Evolutionary conservation across 768 basidiomycete genomes (phyloP).

Genomic region (Tricholoma terreum): DNA sequence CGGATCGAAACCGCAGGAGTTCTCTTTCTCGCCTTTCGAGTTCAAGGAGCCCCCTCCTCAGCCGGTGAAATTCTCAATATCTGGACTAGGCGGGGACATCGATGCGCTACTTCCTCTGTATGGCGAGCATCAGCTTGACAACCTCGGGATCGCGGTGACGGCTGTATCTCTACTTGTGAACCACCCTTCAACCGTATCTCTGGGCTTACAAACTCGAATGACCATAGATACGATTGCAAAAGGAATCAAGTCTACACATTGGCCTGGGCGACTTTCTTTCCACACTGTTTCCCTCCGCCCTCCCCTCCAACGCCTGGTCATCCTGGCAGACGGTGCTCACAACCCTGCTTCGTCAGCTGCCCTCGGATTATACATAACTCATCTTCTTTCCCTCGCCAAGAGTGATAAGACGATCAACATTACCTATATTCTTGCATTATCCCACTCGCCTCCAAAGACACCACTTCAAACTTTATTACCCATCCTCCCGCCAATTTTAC

Average conservation of each 20-base stretch:
- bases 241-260: slow-evolving; percentile 61
- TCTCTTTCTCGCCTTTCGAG: slow-evolving; percentile 29
- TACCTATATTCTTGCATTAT: slow-evolving; percentile 78
- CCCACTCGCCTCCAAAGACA: slow-evolving; percentile 84
- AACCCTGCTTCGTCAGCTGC: slow-evolving; percentile 75
- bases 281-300: slow-evolving; percentile 33
- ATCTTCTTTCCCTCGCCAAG: slow-evolving; percentile 24
- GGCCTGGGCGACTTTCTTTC: slow-evolving; percentile 87
- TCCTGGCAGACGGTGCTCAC: slow-evolving; percentile 93
- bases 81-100: slow-evolving; percentile 45
- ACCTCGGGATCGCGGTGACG: slow-evolving; percentile 67
- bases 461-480: slow-evolving; percentile 68
- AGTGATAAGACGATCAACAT: slow-evolving; percentile 33
- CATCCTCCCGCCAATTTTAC: slow-evolving; percentile 47
- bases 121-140: slow-evolving; percentile 83
- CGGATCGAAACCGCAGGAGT: slow-evolving; percentile 25
- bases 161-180: slow-evolving; percentile 57
- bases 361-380: slow-evolving; percentile 62
- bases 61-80: slow-evolving; percentile 40
- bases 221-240: slow-evolving; percentile 44
- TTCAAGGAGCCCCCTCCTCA: slow-evolving; percentile 37
- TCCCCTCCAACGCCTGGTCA: slow-evolving; percentile 21
- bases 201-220: slow-evolving; percentile 33
- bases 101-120: slow-evolving; percentile 58
- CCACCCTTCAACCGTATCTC: slow-evolving; percentile 30